Evolutionary conservation across 148 eudicot species (phyloP).

Genomic region (Nepenthes gracilis): DNA sequence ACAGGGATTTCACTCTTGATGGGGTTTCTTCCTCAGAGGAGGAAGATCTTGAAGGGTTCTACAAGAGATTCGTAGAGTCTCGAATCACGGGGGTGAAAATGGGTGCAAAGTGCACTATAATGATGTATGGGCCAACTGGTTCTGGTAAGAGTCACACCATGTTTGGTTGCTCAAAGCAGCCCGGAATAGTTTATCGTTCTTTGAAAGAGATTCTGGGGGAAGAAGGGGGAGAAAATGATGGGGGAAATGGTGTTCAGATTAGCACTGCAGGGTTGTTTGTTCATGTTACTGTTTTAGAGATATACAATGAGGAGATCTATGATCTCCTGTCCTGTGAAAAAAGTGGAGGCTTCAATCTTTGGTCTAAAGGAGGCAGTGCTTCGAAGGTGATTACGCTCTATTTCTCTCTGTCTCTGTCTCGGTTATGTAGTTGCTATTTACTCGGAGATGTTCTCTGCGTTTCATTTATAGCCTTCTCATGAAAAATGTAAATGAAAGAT

Average conservation of each 20-base stretch:
- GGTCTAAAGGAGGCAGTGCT: constrained; percentile 70
- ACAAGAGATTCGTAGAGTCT: constrained; percentile 50
- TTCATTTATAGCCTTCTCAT: no score
- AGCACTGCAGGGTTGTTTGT: constrained; percentile 44
- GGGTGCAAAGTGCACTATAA: constrained; percentile 83
- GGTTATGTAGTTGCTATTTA: background rate
- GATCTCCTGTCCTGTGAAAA: constrained; percentile 64
- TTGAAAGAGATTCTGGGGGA: constrained; percentile 67
- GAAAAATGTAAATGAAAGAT: no score
- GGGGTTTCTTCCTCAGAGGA: constrained; percentile 77
- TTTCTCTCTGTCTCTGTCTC: background rate
- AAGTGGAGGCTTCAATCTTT: constrained; percentile 59
- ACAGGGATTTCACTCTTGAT: constrained; percentile 75
- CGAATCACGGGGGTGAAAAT: constrained; percentile 76
- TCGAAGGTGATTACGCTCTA: constrained; percentile 49
- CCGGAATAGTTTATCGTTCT: constrained; percentile 76
- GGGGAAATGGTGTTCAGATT: constrained; percentile 8
- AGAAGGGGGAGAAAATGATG: constrained; percentile 14
- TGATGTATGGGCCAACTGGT: constrained; percentile 99
- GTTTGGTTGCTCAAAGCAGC: constrained; percentile 78
- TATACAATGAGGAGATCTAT: constrained; percentile 93
- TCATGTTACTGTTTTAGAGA: constrained; percentile 80
- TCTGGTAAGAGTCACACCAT: constrained; percentile 94
- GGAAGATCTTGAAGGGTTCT: constrained; percentile 75
- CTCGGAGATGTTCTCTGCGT: background rate